Evolutionary conservation across 1,284 basidiomycete genomes (phyloP), one percentile per base, ranked within the genome.

Genomic region (Anthracocystis panici-leucophaei): DNA sequence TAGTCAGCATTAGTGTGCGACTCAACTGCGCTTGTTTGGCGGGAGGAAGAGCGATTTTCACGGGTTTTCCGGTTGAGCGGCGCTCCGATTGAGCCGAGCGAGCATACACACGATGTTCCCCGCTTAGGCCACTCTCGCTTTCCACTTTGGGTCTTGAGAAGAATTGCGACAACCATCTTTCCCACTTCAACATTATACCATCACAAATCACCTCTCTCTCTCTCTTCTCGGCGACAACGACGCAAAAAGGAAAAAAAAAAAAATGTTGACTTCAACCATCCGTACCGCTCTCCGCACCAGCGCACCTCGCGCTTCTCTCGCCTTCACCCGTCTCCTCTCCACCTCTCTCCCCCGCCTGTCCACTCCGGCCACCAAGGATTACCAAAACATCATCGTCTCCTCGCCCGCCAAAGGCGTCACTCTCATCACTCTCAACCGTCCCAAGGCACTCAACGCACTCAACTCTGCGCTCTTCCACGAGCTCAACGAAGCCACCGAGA

Each of bases 361-460:
- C 10, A 20, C 77, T 4, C 31, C 75, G 1, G 53, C 59, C 1
- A 44, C 64, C 11, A 62, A 58, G 44, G 62, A 62, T 12, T 84
- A 92, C 87, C 88, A 90, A 75, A 89, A 91, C 86, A 92, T 95
- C 85, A 87, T 94, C 66, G 89, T 91, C 38, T 91, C 92, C 6
- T 88, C 88, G 58, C 92, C 93, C 8, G 89, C 90, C 63, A 89
- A 91, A 25, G 90, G 90, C 55, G 94, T 99, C 56, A 89, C 90
- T 10, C 91, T 97, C 78, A 91, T 99, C 86, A 94, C 93, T 16
- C 89, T 99, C 82, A 97, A 99, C 88, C 90, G 96, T 61, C 96
- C 97, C 54, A 97, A 97, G 84, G 94, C 94, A 25, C 89, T 98
- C 80, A 98, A 99, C 85, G 86, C 87, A 5, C 85, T 87, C 72